These are phyloP conservation scores for Ophiostoma pallidulum DNA, from an alignment of 2,329 filamentous ascomycete genomes.

Conservation along the genomic window DNA sequence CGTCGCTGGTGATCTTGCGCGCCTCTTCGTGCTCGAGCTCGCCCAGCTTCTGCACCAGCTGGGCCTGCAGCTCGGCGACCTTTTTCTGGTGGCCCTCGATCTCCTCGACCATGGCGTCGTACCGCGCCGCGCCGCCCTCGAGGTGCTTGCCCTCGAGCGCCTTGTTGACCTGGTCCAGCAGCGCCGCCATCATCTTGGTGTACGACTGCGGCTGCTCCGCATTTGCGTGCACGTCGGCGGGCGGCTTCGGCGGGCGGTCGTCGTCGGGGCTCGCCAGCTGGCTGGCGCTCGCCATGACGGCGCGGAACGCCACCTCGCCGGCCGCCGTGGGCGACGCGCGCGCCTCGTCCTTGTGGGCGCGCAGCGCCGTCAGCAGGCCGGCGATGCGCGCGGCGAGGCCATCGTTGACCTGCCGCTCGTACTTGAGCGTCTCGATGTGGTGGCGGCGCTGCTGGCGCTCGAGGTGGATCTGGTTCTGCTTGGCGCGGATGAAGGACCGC, in stretches of 20 bases:
- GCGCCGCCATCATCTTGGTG: constrained; percentile 95
- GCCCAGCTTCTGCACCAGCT: constrained; percentile 63
- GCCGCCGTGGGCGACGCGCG: constrained; percentile 30
- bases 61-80: constrained; percentile 65
- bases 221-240: constrained; percentile 68
- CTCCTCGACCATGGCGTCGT: constrained; percentile 67
- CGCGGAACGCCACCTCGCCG: constrained; percentile 79
- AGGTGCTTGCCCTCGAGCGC: constrained; percentile 68
- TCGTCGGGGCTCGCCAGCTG: constrained; percentile 57
- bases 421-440: constrained; percentile 85
- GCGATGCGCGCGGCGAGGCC: constrained; percentile 79
- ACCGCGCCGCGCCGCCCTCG: constrained; percentile 46
- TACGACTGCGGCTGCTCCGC: constrained; percentile 71
- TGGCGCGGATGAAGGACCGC: constrained; percentile 93
- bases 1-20: constrained; percentile 89
- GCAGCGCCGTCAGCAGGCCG: constrained; percentile 62
- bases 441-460: constrained; percentile 77
- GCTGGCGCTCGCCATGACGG: constrained; percentile 72
- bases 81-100: constrained; percentile 68
- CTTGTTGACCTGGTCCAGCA: constrained; percentile 86
- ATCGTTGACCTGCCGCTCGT: constrained; percentile 89
- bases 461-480: constrained; percentile 94
- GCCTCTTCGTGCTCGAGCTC: constrained; percentile 77
- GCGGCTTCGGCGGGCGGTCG: constrained; percentile 62
- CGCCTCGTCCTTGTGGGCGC: constrained; percentile 60